Conservation (phyloP, 2,329 filamentous ascomycete species). For the Alternaria triticina region DNA sequence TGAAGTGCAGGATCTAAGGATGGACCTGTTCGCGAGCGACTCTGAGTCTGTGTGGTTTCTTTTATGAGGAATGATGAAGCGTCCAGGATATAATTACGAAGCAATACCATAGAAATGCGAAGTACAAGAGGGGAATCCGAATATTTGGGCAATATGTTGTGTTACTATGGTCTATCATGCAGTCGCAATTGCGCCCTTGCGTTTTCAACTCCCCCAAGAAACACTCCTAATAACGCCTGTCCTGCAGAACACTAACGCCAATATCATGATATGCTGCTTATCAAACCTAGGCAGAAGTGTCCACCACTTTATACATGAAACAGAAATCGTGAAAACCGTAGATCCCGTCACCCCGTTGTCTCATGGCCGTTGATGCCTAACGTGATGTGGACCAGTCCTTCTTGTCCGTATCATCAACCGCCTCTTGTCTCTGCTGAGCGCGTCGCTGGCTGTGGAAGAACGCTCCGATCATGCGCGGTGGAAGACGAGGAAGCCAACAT, state of each 20-base stretch:
- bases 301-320: not conserved
- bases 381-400: not conserved
- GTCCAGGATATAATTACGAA: not conserved
- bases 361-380: not conserved
- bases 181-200: not conserved
- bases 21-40: not conserved
- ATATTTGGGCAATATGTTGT: not conserved
- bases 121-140: not conserved
- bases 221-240: not conserved
- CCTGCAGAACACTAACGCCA: not conserved
- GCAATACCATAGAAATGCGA: not conserved
- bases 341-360: not conserved
- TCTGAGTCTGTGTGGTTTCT: not conserved
- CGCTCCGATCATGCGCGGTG: conserved; percentile 28
- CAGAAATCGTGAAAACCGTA: not conserved
- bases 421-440: not conserved
- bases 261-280: not conserved
- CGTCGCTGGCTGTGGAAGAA: not conserved
- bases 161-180: not conserved
- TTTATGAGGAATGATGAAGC: not conserved
- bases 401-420: not conserved
- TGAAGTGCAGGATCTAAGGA: conserved; percentile 27
- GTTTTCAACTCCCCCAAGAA: not conserved
- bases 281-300: not conserved
- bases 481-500: conserved; percentile 43